phyloP scores from a whole-genome alignment of 2,329 filamentous ascomycete species.

The Pseudocercospora fijiensis region DNA sequence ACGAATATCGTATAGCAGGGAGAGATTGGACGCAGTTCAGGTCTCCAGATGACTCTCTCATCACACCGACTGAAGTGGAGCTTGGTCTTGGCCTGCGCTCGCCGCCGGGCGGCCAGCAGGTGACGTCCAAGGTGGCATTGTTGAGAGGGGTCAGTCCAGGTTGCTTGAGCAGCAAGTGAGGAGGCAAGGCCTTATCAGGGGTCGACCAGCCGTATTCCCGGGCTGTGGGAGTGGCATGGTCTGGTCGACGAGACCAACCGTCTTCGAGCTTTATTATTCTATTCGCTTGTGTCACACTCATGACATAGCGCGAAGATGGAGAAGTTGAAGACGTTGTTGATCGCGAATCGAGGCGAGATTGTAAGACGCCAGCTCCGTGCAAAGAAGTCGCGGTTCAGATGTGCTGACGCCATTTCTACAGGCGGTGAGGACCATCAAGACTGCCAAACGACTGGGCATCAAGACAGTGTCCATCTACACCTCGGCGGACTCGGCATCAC shows the following conservation, averaged over 20 bases:
- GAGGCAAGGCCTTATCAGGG: slow-evolving; percentile 24
- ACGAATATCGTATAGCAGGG: neutral
- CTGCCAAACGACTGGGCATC: slow-evolving; percentile 52
- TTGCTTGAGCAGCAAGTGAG: slow-evolving; percentile 6
- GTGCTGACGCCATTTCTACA: neutral
- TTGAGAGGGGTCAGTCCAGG: neutral
- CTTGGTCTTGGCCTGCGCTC: neutral
- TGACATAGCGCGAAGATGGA: slow-evolving; percentile 37
- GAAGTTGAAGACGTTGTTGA: slow-evolving; percentile 52
- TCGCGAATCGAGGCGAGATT: slow-evolving; percentile 63
- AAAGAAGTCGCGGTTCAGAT: neutral
- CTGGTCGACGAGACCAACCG: neutral
- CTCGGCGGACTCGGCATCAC: slow-evolving; percentile 54
- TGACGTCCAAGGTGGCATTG: neutral
- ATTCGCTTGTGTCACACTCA: neutral
- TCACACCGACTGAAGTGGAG: neutral
- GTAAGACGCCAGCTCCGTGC: slow-evolving; percentile 10
- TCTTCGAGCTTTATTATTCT: neutral
- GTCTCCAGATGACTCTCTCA: no score
- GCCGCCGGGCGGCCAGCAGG: neutral
- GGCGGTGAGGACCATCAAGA: slow-evolving; percentile 51
- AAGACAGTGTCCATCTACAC: slow-evolving; percentile 60
- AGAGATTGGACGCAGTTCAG: neutral
- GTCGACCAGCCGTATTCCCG: neutral
- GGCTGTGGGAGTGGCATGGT: neutral